Evolutionary conservation across 129 eudicot species (phyloP).

Genomic region (Gnaphalium uliginosum): DNA sequence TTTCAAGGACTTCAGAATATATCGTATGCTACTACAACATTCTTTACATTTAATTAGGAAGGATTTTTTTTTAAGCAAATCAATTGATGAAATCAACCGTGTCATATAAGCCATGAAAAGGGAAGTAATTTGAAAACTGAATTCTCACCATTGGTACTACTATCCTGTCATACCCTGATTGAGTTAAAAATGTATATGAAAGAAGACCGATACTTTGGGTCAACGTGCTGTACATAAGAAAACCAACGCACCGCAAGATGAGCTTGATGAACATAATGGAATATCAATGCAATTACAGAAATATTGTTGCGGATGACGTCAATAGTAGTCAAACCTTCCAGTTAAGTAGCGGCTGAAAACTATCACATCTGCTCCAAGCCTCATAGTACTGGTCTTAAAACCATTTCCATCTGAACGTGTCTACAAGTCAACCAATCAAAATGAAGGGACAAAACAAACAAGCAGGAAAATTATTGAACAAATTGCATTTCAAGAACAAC

Average conservation of each 20-base stretch:
- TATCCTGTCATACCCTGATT: constrained; percentile 65
- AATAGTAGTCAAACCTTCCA: constrained; percentile 36
- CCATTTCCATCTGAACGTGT: constrained; percentile 79
- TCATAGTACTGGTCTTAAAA: constrained; percentile 72
- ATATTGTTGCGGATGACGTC: not conserved
- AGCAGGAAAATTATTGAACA: not conserved
- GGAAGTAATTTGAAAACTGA: not conserved
- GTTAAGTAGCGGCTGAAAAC: constrained; percentile 54
- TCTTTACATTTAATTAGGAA: not conserved
- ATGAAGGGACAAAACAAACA: constrained; percentile 30
- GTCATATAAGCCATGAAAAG: not conserved
- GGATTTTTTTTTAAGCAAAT: not conserved
- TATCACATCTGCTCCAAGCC: constrained; percentile 78
- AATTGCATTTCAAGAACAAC: constrained; percentile 27
- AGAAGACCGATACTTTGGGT: constrained; percentile 79
- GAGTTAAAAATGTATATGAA: constrained; percentile 67
- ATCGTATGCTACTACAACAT: not conserved
- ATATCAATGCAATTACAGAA: constrained; percentile 4
- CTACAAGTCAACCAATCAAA: constrained; percentile 49
- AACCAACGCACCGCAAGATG: constrained; percentile 2
- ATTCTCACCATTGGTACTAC: constrained; percentile 71
- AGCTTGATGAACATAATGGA: not conserved
- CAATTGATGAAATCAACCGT: not conserved
- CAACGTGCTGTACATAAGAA: constrained; percentile 36
- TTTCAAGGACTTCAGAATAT: not conserved